These are phyloP conservation scores for Neckera pumila DNA, from an alignment of 225 moss, liverwort and hornwort genomes.

Conservation along the genomic window DNA sequence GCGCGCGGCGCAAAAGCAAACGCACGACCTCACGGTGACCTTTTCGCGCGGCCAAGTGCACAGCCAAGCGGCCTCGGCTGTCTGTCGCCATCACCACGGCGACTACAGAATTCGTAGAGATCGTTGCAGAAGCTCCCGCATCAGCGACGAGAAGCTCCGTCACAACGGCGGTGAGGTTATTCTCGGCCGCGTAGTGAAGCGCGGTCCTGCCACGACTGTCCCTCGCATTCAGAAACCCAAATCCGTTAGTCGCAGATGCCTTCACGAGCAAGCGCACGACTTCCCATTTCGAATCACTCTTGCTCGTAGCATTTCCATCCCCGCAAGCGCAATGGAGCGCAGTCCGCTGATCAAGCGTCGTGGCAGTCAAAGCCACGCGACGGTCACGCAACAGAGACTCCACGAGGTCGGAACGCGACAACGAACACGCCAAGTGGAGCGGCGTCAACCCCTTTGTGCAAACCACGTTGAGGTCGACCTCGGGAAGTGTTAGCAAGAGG, in stretches of 20 bases:
- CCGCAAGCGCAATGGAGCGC: background rate
- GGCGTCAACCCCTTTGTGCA: background rate
- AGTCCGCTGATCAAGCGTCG: background rate
- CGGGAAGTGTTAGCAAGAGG: background rate
- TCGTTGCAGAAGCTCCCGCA: background rate
- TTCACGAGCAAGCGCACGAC: background rate
- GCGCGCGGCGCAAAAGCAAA: background rate
- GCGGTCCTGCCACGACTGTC: background rate
- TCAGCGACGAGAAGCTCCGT: background rate
- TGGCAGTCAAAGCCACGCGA: background rate
- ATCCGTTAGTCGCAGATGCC: background rate
- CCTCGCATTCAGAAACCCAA: background rate
- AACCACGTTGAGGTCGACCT: background rate
- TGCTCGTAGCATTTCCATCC: background rate
- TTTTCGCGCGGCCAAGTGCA: background rate
- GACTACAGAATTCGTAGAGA: background rate
- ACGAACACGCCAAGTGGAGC: background rate
- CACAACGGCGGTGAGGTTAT: background rate
- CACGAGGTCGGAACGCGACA: background rate
- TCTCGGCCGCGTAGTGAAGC: background rate
- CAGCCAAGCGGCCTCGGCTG: background rate
- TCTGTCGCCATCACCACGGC: background rate
- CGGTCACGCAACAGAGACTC: background rate
- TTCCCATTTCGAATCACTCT: background rate
- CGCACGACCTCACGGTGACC: background rate